Base-by-base conservation (phyloP, 2,329 filamentous ascomycete species). In the Pseudocercospora fuligena region DNA sequence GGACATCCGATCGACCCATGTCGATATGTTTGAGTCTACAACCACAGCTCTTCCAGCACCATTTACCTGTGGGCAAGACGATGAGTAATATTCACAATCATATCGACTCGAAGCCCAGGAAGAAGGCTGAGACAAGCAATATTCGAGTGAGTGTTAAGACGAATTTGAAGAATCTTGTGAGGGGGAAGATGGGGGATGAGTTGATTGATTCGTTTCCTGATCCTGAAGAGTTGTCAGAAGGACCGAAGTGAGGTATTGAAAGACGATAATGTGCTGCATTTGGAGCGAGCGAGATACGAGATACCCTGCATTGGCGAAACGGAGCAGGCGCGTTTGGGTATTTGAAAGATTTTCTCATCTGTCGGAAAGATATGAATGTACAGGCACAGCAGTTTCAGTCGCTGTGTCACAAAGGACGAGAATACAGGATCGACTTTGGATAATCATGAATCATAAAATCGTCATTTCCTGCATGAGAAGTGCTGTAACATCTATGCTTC, bases 41-140 rank as follows among this genome's bases (percentile, higher is more conserved):
- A 66, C 84, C 83, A 0, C 76, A 78, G 31, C 72, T 86, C 2
- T 83, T 86, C 70, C 78, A 82, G n/a, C 81, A 83, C 16, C 81
- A 84, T 66, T 76, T 81, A 1, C 72, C 79, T 0, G 77, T 77
- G 0, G 84, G 84, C 31, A 58, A 58, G 31, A 58, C 56, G 19
- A 58, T 58, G 56, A 58, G 56, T 25, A 58, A 58, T 19, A 58
- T 58, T n/a, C 56, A 58, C 56, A 40, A 58, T 25, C 56, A 58
- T n/a, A 40, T 58, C 7, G 56, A 58, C 19, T 23, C 27, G 19
- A 58, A 58, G 56, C n/a, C 56, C 1, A 9, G 56, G 23, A 36
- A 16, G 56, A 58, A 58, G 56, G 56, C 56, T 11, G n/a, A 36
- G 56, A 58, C 56, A 19, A 58, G 29, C 56, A 58, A 58, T 40